Evolutionary conservation across 176 grass and related monocot genomes (phyloP), one percentile per base, ranked within the genome.

Genomic region (Eleusine coracana): DNA sequence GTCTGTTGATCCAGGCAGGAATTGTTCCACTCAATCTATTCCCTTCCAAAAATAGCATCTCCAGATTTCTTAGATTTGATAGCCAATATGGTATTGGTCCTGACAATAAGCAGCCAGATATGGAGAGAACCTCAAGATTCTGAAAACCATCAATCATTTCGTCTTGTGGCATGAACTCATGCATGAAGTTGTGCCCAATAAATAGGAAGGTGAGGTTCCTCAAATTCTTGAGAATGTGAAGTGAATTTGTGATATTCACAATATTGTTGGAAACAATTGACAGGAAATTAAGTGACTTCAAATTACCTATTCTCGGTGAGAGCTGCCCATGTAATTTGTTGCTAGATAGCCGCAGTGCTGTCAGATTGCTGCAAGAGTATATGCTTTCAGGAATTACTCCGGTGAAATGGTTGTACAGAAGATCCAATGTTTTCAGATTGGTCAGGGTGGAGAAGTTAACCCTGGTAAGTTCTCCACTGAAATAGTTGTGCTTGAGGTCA

Each of bases 331-430:
- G 15, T 2, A 90, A 76, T 1, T 68, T 40, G 52, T 87, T 87
- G 4, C 0, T 0, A 1, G 84, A 74, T 4, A 91, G 42, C 0
- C 84, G n/a, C 63, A 91, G 7, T 5, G 85, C 84, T 3, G 1
- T 84, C 16, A 91, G 34, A 3, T 71, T 87, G 51, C 9, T 84
- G 68, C 84, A 90, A 5, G 79, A 71, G 63, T 90, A 90, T 8
- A 90, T 74, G 62, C 89, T 91, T 23, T 79, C 73, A n/a, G 88
- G 79, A 66, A 87, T 62, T 48, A 21, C 66, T 41, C 88, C 84
- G 2, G 0, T 68, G 66, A 90, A 78, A 16, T 23, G 52, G 21
- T 86, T 90, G 0, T 0, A 2, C 3, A 20, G 5, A 34, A 90
- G 36, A 64, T 90, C 82, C 5, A 90, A 7, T 0, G 2, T 4